A percentile compares a stretch with the other conserved stretches of the same genome.
phyloP scores from a whole-genome alignment of 2,329 filamentous ascomycete species.

The Phaeomoniella chlamydospora region DNA sequence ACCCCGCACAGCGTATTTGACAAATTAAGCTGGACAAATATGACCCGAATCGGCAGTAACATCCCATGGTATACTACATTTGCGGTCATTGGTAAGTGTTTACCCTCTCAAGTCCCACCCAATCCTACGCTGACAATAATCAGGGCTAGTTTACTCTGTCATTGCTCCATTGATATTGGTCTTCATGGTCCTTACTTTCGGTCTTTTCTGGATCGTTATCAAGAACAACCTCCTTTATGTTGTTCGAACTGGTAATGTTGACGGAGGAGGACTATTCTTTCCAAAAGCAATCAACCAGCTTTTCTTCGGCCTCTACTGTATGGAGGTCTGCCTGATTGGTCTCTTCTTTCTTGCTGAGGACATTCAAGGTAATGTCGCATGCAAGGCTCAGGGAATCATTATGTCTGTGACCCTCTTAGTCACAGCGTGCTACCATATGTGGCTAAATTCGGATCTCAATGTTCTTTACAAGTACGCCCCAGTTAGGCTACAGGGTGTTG shows the following conservation, averaged over 20 bases:
- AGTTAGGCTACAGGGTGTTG: too few species aligned
- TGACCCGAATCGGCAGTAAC: too few species aligned
- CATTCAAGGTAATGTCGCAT: conserved; percentile 3
- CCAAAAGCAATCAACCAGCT: conserved; percentile 7
- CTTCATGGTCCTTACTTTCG: conserved; percentile 7
- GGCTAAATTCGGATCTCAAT: too few species aligned
- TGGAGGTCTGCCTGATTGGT: conserved; percentile 7
- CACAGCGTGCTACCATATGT: too few species aligned
- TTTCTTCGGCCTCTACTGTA: conserved; percentile 7
- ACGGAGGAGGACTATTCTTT: conserved; percentile 6
- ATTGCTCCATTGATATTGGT: conserved; percentile 6
- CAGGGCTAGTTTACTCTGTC: conserved; percentile 7
- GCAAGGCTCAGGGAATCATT: too few species aligned
- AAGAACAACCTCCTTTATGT: conserved; percentile 8
- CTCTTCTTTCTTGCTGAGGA: conserved; percentile 7
- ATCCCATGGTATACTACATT: conserved; percentile 8
- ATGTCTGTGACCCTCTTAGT: too few species aligned
- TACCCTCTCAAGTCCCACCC: too few species aligned
- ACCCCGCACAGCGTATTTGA: too few species aligned
- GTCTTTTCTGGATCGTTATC: conserved; percentile 7
- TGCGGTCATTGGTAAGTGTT: conserved; percentile 6
- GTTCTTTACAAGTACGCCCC: too few species aligned
- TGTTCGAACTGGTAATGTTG: conserved; percentile 5
- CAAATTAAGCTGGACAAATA: too few species aligned
- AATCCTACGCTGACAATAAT: too few species aligned